These are phyloP conservation scores for Solanum raphanifolium DNA, from an alignment of 257 asterid genomes.

Conservation along the genomic window DNA sequence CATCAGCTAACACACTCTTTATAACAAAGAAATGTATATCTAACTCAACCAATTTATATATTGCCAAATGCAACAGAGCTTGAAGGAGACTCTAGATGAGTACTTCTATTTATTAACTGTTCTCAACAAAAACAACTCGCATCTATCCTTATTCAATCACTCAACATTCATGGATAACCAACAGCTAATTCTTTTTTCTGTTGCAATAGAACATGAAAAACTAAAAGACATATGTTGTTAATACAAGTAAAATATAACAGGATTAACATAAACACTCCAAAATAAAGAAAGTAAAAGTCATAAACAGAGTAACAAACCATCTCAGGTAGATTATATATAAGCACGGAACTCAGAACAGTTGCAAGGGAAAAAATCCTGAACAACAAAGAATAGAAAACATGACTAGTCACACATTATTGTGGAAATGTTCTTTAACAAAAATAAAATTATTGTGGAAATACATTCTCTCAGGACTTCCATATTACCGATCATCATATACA, in stretches of 20 bases:
- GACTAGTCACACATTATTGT: neutral
- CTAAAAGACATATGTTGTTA: neutral
- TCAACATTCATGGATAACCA: neutral
- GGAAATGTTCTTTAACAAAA: neutral
- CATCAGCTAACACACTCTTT: neutral
- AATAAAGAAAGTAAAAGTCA: neutral
- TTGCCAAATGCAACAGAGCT: neutral
- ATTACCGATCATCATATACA: conserved; percentile 91
- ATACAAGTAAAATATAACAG: neutral
- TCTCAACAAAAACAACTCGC: neutral
- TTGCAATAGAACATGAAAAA: neutral
- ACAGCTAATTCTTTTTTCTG: neutral
- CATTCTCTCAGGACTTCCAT: neutral
- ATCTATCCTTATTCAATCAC: neutral
- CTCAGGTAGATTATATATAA: conserved; percentile 92
- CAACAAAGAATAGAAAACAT: neutral
- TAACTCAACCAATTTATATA: neutral
- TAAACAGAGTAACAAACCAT: conserved; percentile 55
- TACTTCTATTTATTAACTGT: neutral
- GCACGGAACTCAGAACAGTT: conserved; percentile 93
- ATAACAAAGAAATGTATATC: neutral
- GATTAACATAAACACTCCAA: neutral
- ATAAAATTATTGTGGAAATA: neutral
- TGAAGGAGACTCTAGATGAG: neutral
- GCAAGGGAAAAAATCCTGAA: conserved; percentile 91